phyloP scores from a whole-genome alignment of 371 early-diverging fungal species.

The Lichtheimia corymbifera region DNA sequence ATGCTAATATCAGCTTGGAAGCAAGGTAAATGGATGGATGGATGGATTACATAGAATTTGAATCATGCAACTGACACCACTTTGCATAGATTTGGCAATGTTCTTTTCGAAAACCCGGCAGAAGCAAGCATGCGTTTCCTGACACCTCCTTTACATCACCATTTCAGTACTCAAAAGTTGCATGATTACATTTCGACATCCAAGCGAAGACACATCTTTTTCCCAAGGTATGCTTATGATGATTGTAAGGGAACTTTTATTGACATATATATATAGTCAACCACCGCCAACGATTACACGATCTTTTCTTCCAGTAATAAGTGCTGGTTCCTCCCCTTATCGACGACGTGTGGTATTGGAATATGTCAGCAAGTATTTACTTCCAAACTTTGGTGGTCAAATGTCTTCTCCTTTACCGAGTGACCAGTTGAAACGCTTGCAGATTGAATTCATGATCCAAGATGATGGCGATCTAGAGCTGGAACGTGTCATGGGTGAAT shows the following conservation, averaged over 20 bases:
- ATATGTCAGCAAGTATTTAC: constrained; percentile 21
- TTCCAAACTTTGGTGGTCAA: not conserved
- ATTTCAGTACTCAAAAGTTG: constrained; percentile 1
- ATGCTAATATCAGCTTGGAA: too few relatives aligned
- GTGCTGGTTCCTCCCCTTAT: constrained; percentile 17
- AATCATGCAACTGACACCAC: too few relatives aligned
- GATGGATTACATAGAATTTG: too few relatives aligned
- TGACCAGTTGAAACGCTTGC: constrained; percentile 18
- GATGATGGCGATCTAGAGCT: constrained; percentile 26
- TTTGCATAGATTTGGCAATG: constrained; percentile 34
- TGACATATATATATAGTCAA: constrained; percentile 15
- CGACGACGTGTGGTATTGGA: constrained; percentile 28
- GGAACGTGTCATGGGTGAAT: constrained; percentile 25
- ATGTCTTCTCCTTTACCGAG: not conserved
- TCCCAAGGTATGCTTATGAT: constrained; percentile 15
- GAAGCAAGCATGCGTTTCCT: constrained; percentile 6
- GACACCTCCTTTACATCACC: constrained; percentile 3
- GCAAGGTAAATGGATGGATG: too few relatives aligned
- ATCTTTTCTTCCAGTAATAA: constrained; percentile 23
- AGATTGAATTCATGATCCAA: constrained; percentile 28
- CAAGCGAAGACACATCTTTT: constrained; percentile 23
- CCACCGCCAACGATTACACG: constrained; percentile 27
- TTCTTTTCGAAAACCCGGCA: constrained; percentile 25
- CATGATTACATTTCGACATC: not conserved
- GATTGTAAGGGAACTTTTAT: not conserved